phyloP scores from a whole-genome alignment of 352 stramenopile species.

The Phytophthora fragariaefolia region DNA sequence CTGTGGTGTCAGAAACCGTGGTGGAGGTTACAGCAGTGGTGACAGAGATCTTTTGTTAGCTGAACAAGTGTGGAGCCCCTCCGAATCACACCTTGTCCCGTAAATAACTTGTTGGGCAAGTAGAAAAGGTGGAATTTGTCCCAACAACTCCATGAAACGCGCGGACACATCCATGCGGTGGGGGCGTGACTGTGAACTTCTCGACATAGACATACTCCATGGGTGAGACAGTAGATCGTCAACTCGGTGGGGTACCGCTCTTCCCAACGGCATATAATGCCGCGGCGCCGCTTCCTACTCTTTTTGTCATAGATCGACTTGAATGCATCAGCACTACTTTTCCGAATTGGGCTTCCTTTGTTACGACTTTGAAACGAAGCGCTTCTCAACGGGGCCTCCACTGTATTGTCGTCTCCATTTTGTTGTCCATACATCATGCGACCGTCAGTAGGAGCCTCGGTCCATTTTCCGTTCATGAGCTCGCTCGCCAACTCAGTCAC shows the following conservation, averaged over 20 bases:
- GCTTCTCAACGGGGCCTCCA: too few relatives aligned
- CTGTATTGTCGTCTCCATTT: too few relatives aligned
- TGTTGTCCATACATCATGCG: background rate
- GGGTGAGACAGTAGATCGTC: constrained; percentile 8
- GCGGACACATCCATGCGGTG: constrained; percentile 3
- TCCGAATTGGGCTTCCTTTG: background rate
- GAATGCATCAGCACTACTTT: background rate
- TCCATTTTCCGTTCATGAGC: background rate
- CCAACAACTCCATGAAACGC: background rate
- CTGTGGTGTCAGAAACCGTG: too few relatives aligned
- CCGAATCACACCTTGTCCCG: background rate
- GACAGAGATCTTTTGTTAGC: too few relatives aligned
- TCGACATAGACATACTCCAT: too few relatives aligned
- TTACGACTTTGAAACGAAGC: too few relatives aligned
- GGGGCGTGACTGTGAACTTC: background rate
- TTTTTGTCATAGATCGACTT: constrained; percentile 2
- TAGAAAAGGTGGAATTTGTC: constrained; percentile 12
- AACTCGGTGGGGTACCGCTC: constrained; percentile 3
- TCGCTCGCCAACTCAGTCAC: background rate
- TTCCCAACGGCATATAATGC: constrained; percentile 7
- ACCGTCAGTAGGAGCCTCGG: background rate
- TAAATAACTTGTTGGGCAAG: constrained; percentile 5
- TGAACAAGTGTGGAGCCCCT: too few relatives aligned
- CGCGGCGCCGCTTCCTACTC: constrained; percentile 8
- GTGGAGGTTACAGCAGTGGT: too few relatives aligned